Percentiles rank a stretch among this genome's conserved stretches.
phyloP scores from a whole-genome alignment of 441 rosid species.

The Erodium trifolium region DNA sequence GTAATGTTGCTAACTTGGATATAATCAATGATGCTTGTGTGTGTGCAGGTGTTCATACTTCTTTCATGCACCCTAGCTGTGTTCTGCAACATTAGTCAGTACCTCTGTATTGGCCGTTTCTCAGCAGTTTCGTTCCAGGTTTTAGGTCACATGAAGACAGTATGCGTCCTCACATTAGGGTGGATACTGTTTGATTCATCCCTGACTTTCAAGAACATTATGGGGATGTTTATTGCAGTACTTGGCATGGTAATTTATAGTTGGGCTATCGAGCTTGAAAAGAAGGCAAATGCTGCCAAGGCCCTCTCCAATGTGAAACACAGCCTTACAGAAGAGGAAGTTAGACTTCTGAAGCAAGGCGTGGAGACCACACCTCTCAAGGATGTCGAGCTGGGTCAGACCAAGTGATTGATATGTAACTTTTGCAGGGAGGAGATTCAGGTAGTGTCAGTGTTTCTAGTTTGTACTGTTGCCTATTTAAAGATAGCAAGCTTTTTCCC shows the following conservation, averaged over 20 bases:
- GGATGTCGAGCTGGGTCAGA: constrained; percentile 3
- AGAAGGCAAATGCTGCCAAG: constrained; percentile 22
- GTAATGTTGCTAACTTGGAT: constrained; percentile 6
- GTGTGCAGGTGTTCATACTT: too few species aligned
- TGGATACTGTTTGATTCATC: constrained; percentile 74
- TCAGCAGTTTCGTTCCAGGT: constrained; percentile 38
- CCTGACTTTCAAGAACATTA: constrained; percentile 70
- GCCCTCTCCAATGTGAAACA: constrained; percentile 28
- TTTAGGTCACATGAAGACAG: constrained; percentile 79
- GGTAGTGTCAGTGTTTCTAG: constrained; percentile 6
- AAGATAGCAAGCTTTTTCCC: neutral
- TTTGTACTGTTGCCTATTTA: neutral
- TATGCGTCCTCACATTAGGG: constrained; percentile 72
- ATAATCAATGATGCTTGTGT: constrained; percentile 2
- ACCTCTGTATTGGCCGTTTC: constrained; percentile 87
- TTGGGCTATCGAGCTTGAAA: constrained; percentile 74
- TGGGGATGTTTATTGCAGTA: constrained; percentile 68
- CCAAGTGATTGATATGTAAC: constrained; percentile 25
- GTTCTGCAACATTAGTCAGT: constrained; percentile 72
- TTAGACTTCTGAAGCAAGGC: constrained; percentile 65
- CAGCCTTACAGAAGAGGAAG: constrained; percentile 58
- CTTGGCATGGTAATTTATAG: constrained; percentile 78
- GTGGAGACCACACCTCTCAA: constrained; percentile 25
- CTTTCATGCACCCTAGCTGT: constrained; percentile 13
- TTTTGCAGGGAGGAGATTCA: constrained; percentile 13